Conservation (phyloP, 2,329 filamentous ascomycete species). For the Diaporthe sp. region DNA sequence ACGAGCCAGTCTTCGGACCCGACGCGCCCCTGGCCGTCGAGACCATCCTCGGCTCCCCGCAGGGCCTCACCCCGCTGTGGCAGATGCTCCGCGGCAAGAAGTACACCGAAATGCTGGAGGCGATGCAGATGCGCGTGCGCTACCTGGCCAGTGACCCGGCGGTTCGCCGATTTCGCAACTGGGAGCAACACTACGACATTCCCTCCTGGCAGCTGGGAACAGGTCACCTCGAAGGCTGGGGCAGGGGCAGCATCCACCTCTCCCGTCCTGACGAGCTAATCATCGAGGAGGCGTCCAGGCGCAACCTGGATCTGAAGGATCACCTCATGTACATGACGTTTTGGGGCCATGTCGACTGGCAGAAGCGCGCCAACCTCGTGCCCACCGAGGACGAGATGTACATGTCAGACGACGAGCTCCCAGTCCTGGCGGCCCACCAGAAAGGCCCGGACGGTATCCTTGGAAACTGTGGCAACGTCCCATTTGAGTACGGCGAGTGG, state of each 20-base stretch:
- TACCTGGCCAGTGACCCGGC: constrained; percentile 51
- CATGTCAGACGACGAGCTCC: constrained; percentile 58
- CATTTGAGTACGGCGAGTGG: constrained; percentile 50
- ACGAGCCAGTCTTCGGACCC: constrained; percentile 68
- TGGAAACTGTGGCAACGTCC: constrained; percentile 47
- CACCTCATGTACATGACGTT: constrained; percentile 67
- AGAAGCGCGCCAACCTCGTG: constrained; percentile 60
- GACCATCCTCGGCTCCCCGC: constrained; percentile 69
- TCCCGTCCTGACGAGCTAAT: constrained; percentile 68
- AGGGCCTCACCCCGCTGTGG: constrained; percentile 64
- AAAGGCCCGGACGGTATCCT: not conserved
- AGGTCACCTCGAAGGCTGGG: constrained; percentile 67
- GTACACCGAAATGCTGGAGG: constrained; percentile 55
- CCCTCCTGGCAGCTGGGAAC: constrained; percentile 62
- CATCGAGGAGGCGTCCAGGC: constrained; percentile 62
- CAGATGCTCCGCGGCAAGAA: constrained; percentile 67
- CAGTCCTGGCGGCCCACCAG: constrained; percentile 35
- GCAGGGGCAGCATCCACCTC: constrained; percentile 56
- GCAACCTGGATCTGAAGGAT: constrained; percentile 63
- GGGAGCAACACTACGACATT: constrained; percentile 55
- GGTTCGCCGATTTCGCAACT: constrained; percentile 44
- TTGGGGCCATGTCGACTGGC: constrained; percentile 70
- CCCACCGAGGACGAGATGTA: constrained; percentile 62
- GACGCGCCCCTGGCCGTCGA: constrained; percentile 62
- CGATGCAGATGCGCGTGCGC: constrained; percentile 66